Conservation (phyloP, 148 eudicot genomes). For the Agrostemma githago region DNA sequence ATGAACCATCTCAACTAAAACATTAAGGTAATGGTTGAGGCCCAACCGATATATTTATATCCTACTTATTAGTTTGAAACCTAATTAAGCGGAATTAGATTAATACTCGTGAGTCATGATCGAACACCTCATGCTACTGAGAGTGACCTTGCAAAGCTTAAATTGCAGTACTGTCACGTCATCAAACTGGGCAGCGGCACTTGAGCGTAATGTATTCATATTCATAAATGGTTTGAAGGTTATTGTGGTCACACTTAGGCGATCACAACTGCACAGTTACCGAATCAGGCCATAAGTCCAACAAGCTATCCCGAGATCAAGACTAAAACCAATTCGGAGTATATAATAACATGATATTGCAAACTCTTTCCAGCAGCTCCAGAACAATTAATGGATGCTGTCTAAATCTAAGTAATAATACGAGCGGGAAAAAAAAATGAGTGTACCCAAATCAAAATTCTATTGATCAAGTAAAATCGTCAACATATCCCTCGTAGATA, state of each 20-base stretch:
- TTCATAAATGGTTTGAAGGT: neutral
- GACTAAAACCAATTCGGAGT: neutral
- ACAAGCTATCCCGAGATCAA: neutral
- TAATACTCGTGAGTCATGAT: too few species aligned
- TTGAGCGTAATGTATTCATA: neutral
- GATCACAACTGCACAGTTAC: neutral
- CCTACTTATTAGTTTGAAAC: too few species aligned
- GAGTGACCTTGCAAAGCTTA: neutral
- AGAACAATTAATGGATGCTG: too few species aligned
- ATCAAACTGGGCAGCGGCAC: neutral
- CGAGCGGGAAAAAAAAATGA: neutral
- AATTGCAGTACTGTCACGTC: neutral
- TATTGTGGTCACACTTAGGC: neutral
- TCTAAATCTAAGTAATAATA: neutral
- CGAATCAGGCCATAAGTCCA: neutral
- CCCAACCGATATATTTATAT: too few species aligned
- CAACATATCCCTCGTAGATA: neutral
- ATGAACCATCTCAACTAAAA: too few species aligned
- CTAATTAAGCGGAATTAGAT: too few species aligned
- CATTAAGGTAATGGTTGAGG: too few species aligned
- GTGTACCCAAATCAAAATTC: neutral
- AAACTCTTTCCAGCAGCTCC: neutral
- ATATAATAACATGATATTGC: neutral
- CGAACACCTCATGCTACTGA: neutral
- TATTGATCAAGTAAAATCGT: too few species aligned